phyloP scores from a whole-genome alignment of 23 red algal genomes.

The Pyropia yezoensis region DNA sequence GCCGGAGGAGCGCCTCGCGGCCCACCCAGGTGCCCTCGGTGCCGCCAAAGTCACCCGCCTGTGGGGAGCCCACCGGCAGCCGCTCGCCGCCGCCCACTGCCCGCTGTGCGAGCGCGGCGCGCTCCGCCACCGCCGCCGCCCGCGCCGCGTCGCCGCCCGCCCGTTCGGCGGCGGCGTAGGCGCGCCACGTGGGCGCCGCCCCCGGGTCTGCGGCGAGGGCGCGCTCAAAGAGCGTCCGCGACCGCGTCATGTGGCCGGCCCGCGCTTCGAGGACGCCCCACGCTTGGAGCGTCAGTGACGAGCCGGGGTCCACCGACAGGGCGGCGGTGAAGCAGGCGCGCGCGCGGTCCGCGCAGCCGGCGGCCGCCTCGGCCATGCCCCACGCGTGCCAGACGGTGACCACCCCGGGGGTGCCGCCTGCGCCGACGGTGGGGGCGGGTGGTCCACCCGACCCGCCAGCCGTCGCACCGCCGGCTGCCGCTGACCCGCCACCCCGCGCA shows the following conservation, averaged over 20 bases:
- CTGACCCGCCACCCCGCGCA: too few relatives aligned
- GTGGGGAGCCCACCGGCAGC: constrained; percentile 22
- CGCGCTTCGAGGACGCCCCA: constrained; percentile 31
- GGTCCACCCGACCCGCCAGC: too few relatives aligned
- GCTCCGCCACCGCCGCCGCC: constrained; percentile 58
- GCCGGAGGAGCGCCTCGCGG: constrained; percentile 8
- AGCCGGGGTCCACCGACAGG: not conserved
- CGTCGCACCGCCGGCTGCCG: too few relatives aligned
- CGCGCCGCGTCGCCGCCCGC: constrained; percentile 20
- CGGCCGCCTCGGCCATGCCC: constrained; percentile 6
- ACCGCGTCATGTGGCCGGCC: constrained; percentile 1
- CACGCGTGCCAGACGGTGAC: constrained; percentile 24
- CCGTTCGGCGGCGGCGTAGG: constrained; percentile 52
- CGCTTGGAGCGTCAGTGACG: constrained; percentile 4
- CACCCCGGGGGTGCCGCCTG: not conserved
- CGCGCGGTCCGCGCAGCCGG: constrained; percentile 6
- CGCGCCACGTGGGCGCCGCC: constrained; percentile 22
- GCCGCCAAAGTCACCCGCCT: constrained; percentile 15
- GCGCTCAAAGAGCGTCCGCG: constrained; percentile 11
- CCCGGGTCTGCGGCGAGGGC: constrained; percentile 2
- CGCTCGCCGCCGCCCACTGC: constrained; percentile 59
- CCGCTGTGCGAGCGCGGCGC: constrained; percentile 25
- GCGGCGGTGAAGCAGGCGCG: constrained; percentile 5
- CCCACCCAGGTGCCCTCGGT: constrained; percentile 36
- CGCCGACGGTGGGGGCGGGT: too few relatives aligned